Evolutionary conservation across 345 rosid genomes (phyloP).

Genomic region (Psidium guajava): DNA sequence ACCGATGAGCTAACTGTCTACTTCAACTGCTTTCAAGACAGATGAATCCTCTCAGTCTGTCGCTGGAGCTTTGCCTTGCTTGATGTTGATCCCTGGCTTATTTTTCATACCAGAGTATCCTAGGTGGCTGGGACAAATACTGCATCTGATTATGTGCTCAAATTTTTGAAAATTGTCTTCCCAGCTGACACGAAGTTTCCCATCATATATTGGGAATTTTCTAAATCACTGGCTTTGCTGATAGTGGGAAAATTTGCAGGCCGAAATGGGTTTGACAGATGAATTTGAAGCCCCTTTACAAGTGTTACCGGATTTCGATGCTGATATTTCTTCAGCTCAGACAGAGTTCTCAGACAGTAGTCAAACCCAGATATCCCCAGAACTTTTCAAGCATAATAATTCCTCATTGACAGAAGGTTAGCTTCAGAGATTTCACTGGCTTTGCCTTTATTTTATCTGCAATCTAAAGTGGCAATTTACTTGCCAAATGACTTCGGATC

Average conservation of each 20-base stretch:
- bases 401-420: no score
- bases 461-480: not conserved
- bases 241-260: conserved; percentile 24
- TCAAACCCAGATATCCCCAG: no score
- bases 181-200: not conserved
- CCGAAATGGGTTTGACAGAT: conserved; percentile 91
- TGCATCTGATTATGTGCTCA: not conserved
- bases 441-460: not conserved
- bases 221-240: not conserved
- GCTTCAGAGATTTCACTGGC: no score
- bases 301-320: conserved; percentile 87
- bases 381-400: no score
- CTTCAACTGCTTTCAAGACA: not conserved
- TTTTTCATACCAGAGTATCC: conserved; percentile 83
- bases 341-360: no score
- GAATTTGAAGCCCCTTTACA: conserved; percentile 91
- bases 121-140: conserved; percentile 55
- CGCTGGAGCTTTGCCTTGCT: conserved; percentile 47
- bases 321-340: conserved; percentile 42
- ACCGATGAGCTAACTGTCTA: not conserved
- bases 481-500: not conserved
- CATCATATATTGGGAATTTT: not conserved
- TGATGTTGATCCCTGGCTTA: conserved; percentile 57
- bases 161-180: not conserved
- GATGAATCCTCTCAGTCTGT: not conserved